These are phyloP conservation scores for Citrus unshiu DNA, from an alignment of 345 rosid genomes.

Conservation along the genomic window DNA sequence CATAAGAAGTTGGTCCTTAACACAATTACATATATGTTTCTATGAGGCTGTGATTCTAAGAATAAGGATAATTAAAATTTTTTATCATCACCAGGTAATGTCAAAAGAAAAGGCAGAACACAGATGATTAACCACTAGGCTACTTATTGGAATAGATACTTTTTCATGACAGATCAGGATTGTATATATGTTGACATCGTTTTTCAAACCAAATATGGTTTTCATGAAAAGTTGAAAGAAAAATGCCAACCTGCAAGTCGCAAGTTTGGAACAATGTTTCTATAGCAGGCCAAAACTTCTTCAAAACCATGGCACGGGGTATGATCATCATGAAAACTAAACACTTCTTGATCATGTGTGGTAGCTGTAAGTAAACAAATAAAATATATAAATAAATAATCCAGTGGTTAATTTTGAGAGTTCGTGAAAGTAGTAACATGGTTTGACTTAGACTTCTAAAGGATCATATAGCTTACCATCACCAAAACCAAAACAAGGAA, in stretches of 20 bases:
- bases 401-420: neutral
- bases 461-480: conserved; percentile 43
- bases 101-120: neutral
- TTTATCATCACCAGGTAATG: neutral
- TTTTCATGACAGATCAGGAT: no score
- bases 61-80: neutral
- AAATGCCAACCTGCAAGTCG: conserved; percentile 53
- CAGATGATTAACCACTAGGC: neutral
- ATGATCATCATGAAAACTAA: conserved; percentile 64
- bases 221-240: neutral
- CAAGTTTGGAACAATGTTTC: conserved; percentile 48
- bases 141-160: neutral
- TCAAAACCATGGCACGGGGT: conserved; percentile 83
- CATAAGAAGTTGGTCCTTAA: conserved; percentile 80
- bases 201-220: neutral
- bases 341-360: conserved; percentile 68
- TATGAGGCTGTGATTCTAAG: neutral
- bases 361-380: conserved; percentile 38
- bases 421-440: neutral
- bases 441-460: neutral
- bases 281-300: conserved; percentile 79
- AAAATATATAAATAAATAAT: neutral
- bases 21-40: conserved; percentile 2
- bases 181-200: no score
- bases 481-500: conserved; percentile 91